Conservation (phyloP, 768 basidiomycete species). For the Leccinum longicurvipes region DNA sequence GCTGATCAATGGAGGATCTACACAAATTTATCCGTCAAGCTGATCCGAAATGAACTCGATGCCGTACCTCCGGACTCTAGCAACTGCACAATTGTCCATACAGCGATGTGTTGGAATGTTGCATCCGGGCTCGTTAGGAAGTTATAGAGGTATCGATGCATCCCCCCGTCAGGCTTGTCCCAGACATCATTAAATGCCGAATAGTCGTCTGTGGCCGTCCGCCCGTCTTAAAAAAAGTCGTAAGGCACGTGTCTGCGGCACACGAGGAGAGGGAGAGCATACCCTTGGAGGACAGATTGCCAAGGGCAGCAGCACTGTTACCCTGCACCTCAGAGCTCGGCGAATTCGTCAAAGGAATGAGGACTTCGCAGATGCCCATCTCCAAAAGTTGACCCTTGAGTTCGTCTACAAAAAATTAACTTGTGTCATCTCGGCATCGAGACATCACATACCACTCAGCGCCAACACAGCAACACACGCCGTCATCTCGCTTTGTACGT, state of each 20-base stretch:
- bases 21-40: not conserved
- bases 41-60: not conserved
- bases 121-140: slow-evolving; percentile 93
- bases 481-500: slow-evolving; percentile 99
- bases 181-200: slow-evolving; percentile 97
- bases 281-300: slow-evolving; percentile 97
- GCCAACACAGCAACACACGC: slow-evolving; percentile 97
- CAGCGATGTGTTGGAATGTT: slow-evolving; percentile 99
- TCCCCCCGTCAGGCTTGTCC: slow-evolving; percentile 96
- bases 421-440: not conserved
- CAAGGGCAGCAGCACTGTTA: slow-evolving; percentile 95
- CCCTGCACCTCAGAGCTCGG: slow-evolving; percentile 97
- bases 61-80: slow-evolving; percentile 86
- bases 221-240: slow-evolving; percentile 52
- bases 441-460: slow-evolving; percentile 71
- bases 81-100: slow-evolving; percentile 98
- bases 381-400: slow-evolving; percentile 94
- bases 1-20: slow-evolving; percentile 84
- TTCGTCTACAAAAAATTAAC: slow-evolving; percentile 62
- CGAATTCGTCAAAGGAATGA: slow-evolving; percentile 96
- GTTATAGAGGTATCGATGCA: slow-evolving; percentile 91
- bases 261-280: slow-evolving; percentile 15
- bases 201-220: slow-evolving; percentile 81
- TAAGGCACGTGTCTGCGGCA: not conserved
- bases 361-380: slow-evolving; percentile 97